Conservation (phyloP, 768 basidiomycete genomes). For the Kwoniella bestiolae region DNA sequence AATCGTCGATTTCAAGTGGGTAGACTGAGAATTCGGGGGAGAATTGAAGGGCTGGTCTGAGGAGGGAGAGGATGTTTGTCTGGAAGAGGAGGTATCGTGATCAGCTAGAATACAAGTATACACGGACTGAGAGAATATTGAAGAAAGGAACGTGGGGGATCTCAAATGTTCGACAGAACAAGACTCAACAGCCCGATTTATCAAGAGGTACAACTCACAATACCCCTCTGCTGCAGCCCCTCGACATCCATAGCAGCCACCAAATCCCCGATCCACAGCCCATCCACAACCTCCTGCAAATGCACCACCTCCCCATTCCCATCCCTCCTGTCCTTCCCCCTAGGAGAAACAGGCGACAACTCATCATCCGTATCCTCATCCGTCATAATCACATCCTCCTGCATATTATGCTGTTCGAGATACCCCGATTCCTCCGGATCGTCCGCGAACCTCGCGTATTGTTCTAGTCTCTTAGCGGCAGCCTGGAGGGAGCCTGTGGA, state of each 20-base stretch:
- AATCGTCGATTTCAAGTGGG: conserved; percentile 55
- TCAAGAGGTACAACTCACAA: conserved; percentile 61
- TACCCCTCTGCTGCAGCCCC: conserved; percentile 69
- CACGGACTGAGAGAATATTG: too few species aligned
- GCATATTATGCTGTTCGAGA: conserved; percentile 15
- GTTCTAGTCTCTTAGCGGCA: conserved; percentile 38
- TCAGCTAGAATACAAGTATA: too few species aligned
- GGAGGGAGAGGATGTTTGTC: conserved; percentile 80
- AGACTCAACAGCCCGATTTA: too few species aligned
- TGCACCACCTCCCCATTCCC: conserved; percentile 77
- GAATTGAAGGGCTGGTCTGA: conserved; percentile 70
- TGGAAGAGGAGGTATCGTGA: too few species aligned
- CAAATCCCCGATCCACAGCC: conserved; percentile 84
- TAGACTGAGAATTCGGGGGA: conserved; percentile 41
- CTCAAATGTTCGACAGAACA: too few species aligned
- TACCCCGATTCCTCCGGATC: conserved; percentile 40
- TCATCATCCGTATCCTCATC: conserved; percentile 74
- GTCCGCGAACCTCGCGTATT: conserved; percentile 32
- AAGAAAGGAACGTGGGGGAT: too few species aligned
- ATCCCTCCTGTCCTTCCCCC: conserved; percentile 71
- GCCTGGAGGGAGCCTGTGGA: conserved; percentile 38
- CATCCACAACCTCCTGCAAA: conserved; percentile 80
- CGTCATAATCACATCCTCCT: conserved; percentile 56
- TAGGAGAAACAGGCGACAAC: not conserved
- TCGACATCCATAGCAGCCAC: conserved; percentile 69